Base-by-base conservation (phyloP, 2,329 filamentous ascomycete genomes). In the Bipolaris bicolor region DNA sequence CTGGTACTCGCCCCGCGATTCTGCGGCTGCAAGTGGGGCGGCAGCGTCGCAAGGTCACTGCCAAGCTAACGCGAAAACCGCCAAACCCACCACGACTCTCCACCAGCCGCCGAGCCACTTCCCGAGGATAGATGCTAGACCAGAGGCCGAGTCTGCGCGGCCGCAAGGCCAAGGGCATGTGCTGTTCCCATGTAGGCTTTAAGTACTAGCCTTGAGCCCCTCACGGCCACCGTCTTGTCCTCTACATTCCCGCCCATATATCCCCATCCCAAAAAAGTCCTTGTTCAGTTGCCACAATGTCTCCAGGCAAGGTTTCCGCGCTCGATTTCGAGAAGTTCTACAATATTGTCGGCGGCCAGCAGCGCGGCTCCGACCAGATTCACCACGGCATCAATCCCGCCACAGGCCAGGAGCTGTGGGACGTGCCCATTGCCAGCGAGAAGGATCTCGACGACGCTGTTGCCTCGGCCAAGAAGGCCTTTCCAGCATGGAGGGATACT, bases 381-480 rank as follows among this genome's bases (percentile, higher is more conserved):
- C 79, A 81, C 52, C 78, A 80, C 64, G 77, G 79, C 41, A 73
- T 84, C 64, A 84, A 86, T 69, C 83, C 83, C 0, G 73, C 83
- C 3, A 84, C 80, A 7, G 73, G 78, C 22, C 72, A 82, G 59
- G 73, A 80, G 26, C 81, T 83, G 49, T 79, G 81, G 24, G 78
- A 80, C 15, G 83, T 85, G 1, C 83, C 83, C 0, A 71, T 85
- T 36, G 78, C 77, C 4, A 81, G 78, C 2, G 74, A 74, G 37
- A 67, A 79, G 40, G 83, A 86, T 62, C 72, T 86, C 47, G 79
- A 86, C 58, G 74, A 73, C 36, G 83, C 83, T 11, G 80, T 86
- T 13, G 70, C 71, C 4, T 79, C 79, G 9, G 83, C 80, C 7
- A 77, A 79, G 58, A 72, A 72, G 60, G 83, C 82, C 0, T 81